Percentiles rank a stretch among this genome's conserved stretches.
These are phyloP conservation scores for Tremella yokohamensis DNA, from an alignment of 768 basidiomycete species.

Conservation along the genomic window DNA sequence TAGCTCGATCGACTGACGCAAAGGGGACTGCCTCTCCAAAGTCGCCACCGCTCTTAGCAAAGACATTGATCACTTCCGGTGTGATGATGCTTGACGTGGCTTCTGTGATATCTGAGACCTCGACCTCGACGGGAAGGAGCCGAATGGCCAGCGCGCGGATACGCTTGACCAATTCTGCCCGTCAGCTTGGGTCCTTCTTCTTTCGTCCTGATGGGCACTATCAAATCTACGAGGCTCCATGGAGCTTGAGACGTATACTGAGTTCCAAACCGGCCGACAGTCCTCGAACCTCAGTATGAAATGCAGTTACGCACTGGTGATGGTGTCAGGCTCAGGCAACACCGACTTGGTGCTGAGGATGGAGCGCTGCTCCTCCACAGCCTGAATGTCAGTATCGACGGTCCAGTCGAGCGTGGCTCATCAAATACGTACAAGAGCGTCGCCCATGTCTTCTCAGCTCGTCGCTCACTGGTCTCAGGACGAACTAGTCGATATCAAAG, in stretches of 20 bases:
- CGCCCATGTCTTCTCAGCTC: conserved; percentile 29
- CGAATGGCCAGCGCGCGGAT: conserved; percentile 69
- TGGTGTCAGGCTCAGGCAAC: conserved; percentile 42
- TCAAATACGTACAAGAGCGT: conserved; percentile 35
- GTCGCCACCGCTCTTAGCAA: conserved; percentile 76
- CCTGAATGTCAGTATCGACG: conserved; percentile 13
- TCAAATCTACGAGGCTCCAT: not conserved
- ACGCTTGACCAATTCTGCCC: conserved; percentile 71
- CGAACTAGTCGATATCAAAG: not conserved
- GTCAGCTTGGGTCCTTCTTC: not conserved
- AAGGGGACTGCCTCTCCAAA: conserved; percentile 71
- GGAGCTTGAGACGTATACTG: not conserved
- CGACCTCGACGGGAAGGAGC: conserved; percentile 77
- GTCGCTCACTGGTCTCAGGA: not conserved
- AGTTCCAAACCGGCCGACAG: conserved; percentile 4
- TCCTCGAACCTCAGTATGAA: too few species aligned
- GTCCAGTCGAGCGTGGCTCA: not conserved
- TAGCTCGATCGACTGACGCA: conserved; percentile 17
- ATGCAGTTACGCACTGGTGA: not conserved
- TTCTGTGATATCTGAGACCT: conserved; percentile 62
- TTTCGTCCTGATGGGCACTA: not conserved
- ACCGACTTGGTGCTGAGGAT: conserved; percentile 35
- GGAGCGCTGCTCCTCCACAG: conserved; percentile 47
- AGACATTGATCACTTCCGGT: conserved; percentile 67
- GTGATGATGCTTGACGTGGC: conserved; percentile 82